Percentiles rank a stretch among this genome's conserved stretches.
These are phyloP conservation scores for Laguncularia racemosa DNA, from an alignment of 345 rosid genomes.

Conservation along the genomic window DNA sequence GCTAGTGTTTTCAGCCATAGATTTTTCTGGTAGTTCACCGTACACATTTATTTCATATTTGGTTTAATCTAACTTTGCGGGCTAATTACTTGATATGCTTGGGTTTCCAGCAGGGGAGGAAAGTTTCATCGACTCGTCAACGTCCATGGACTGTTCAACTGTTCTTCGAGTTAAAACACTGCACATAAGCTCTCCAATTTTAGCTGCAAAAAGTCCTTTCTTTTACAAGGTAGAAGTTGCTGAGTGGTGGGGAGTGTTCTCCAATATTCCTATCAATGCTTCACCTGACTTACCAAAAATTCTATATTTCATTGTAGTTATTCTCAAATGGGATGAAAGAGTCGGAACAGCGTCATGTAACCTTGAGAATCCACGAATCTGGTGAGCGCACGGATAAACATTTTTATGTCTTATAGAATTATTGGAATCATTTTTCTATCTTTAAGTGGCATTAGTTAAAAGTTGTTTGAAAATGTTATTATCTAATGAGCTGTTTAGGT, in stretches of 20 bases:
- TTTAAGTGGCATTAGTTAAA: neutral
- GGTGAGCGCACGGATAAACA: constrained; percentile 26
- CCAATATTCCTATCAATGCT: too few relatives aligned
- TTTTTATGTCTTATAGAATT: neutral
- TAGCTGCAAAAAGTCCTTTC: constrained; percentile 77
- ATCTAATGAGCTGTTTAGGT: too few relatives aligned
- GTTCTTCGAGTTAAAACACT: constrained; percentile 45
- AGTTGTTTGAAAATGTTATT: neutral
- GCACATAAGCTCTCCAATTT: constrained; percentile 65
- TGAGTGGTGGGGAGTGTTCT: neutral
- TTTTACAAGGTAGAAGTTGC: constrained; percentile 52
- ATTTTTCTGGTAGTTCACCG: too few relatives aligned
- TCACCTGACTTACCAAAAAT: neutral
- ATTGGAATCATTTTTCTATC: neutral
- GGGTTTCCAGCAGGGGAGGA: too few relatives aligned
- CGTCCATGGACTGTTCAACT: constrained; percentile 30
- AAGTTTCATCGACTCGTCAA: constrained; percentile 13
- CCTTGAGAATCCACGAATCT: constrained; percentile 59
- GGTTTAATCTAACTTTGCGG: too few relatives aligned
- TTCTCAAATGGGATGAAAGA: constrained; percentile 81
- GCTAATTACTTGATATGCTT: too few relatives aligned
- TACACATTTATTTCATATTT: too few relatives aligned
- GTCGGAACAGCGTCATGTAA: constrained; percentile 58
- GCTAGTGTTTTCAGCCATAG: too few relatives aligned
- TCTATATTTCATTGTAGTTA: constrained; percentile 33